phyloP scores from a whole-genome alignment of 2,329 filamentous ascomycete genomes.

The Neurospora crassa region DNA sequence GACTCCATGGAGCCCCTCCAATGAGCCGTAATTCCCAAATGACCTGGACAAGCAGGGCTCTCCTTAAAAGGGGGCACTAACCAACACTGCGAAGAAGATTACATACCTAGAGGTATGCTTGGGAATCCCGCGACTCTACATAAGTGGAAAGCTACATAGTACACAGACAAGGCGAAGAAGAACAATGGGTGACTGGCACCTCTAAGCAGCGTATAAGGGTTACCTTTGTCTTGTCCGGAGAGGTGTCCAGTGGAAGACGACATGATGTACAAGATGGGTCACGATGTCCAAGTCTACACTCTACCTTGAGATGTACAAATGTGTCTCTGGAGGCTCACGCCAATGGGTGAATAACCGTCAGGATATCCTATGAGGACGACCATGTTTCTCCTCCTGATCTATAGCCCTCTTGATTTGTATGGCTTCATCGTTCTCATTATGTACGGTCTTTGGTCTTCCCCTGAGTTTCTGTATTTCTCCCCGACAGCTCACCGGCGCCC shows the following conservation, averaged over 20 bases:
- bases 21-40: not conserved
- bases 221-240: not conserved
- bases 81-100: not conserved
- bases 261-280: not conserved
- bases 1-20: not conserved
- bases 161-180: not conserved
- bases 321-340: not conserved
- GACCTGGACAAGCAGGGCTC: not conserved
- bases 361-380: not conserved
- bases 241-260: not conserved
- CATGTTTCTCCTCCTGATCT: not conserved
- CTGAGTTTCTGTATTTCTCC: not conserved
- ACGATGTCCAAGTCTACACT: not conserved
- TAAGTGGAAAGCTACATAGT: not conserved
- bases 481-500: not conserved
- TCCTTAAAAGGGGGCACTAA: not conserved
- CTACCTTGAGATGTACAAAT: not conserved
- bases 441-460: not conserved
- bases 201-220: not conserved
- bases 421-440: not conserved
- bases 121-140: not conserved
- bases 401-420: not conserved
- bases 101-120: not conserved
- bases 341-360: not conserved
- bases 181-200: not conserved